Base-by-base conservation (phyloP, 2,329 filamentous ascomycete genomes). In the Aspergillus unguis region DNA sequence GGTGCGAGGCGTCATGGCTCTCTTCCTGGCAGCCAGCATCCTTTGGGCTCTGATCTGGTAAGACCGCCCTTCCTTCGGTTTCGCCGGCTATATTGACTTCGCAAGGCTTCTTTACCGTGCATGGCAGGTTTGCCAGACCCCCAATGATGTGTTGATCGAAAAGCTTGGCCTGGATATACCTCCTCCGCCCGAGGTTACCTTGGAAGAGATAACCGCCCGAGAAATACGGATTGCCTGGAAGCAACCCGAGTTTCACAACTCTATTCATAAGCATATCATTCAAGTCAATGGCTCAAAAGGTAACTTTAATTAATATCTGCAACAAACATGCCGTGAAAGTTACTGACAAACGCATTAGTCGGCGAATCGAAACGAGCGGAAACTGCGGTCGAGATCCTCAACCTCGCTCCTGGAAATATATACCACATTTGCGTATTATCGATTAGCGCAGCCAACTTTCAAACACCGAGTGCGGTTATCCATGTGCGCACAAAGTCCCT, bases 141-240 rank as follows among this genome's bases (percentile, higher is more conserved):
- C 92, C 26, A 90, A 96, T 52, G 89, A 92, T 52, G 86, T 95
- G 58, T 83, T 99, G 44, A 92, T 97, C 64, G 86, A 86, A 62
- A 89, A 96, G 45, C 84, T 99, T 44, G 92, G 92, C 54, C 86
- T 97, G 68, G 94, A 99, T 67, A 92, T 99, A 47, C 94, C 94
- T 56, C 86, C 91, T 57, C 81, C 90, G 26, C 94, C 94, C 48
- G 85, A 92, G 67, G 88, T 97, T 37, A 95, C 91, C 48, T 83
- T 99, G 32, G 90, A 92, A 50, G 90, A 88, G 58, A 94, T 99
- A 63, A 88, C 87, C 61, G 81, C 89, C 28, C 89, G 95, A 69
- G 89, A 91, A 52, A 88, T 95, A 31, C 88, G 92, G 29, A 80
- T 99, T 40, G 91, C 92, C 70, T 99, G 94, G 94, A 90, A 91